Evolutionary conservation across 768 basidiomycete species (phyloP).

Genomic region (Exsudoporus frostii): DNA sequence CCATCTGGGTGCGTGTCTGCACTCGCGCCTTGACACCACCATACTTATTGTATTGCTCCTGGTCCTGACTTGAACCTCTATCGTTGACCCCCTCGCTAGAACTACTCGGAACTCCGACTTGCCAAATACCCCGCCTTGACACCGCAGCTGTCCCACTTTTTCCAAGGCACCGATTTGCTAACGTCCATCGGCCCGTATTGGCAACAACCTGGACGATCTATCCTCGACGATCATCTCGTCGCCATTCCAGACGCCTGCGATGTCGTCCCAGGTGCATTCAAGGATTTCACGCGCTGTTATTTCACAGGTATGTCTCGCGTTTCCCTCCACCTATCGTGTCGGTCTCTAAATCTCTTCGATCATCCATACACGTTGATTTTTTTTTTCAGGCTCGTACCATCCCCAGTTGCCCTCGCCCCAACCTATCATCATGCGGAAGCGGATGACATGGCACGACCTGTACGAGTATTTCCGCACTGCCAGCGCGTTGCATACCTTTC

Average conservation of each 20-base stretch:
- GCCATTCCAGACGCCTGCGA: slow-evolving; percentile 57
- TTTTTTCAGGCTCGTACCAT: slow-evolving; percentile 37
- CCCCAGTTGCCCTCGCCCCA: slow-evolving; percentile 34
- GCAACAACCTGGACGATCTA: slow-evolving; percentile 75
- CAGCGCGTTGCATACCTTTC: slow-evolving; percentile 67
- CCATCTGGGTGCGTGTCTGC: slow-evolving; percentile 60
- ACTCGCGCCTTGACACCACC: neutral
- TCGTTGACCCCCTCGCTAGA: slow-evolving; percentile 26
- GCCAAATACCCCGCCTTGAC: slow-evolving; percentile 55
- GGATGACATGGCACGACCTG: slow-evolving; percentile 63
- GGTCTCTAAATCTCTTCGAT: too few relatives aligned
- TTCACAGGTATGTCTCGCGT: slow-evolving; percentile 48
- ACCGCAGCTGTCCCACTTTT: slow-evolving; percentile 57
- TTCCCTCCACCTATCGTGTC: too few relatives aligned
- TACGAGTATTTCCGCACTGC: slow-evolving; percentile 68
- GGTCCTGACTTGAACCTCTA: neutral
- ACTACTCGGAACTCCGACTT: slow-evolving; percentile 73
- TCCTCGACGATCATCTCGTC: slow-evolving; percentile 67
- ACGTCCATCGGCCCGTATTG: slow-evolving; percentile 70
- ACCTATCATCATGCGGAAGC: slow-evolving; percentile 53
- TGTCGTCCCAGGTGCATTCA: slow-evolving; percentile 34
- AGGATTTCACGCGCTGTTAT: slow-evolving; percentile 48
- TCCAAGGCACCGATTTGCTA: slow-evolving; percentile 52
- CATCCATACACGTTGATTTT: neutral
- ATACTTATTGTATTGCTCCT: neutral